Evolutionary conservation across 1,139 yeast genomes (phyloP), one percentile per base, ranked within the genome.

Genomic region (Candida sp.): DNA sequence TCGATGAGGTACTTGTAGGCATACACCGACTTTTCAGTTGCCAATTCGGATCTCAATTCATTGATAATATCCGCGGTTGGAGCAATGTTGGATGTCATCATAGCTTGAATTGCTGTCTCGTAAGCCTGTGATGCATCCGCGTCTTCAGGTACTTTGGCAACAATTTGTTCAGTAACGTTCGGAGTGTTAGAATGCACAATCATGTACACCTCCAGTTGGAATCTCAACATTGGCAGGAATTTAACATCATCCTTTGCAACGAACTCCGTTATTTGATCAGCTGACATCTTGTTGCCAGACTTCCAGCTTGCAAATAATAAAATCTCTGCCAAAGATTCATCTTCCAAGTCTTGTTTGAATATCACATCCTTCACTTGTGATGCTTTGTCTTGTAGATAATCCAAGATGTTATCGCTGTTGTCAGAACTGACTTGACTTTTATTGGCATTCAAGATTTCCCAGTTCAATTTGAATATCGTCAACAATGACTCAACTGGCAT

Each of bases 361-460:
- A 71, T 35, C 12, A 52, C 63, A 7, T 55, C 53, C 35, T 58
- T 56, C 3, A 68, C 51, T 7, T 51, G 49, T 22, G 55, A 52
- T 6, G 53, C 53, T 11, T 56, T 51, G 17, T 39, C 33, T n/a
- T 55, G 49, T 3, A 63, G 34, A 27, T 31, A 47, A 4, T 38
- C 40, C 27, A 62, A 42, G 8, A 57, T 47, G 27, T 44, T 48
- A 11, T 32, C 27, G 3, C 51, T 44, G 12, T 51, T 43, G 5
- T 44, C 47, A 12, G 48, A 32, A 3, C 59, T 52, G 4, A 52
- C 50, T 2, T 45, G 45, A 37, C 57, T 57, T 25, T 46, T 55
- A 42, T 55, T 57, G 0, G 61, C 71, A 5, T 63, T 53, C 5
- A 60, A 50, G 40, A 73, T 59, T 25, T 72, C 75, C 37, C 61